phyloP scores from a whole-genome alignment of 306 rosid genomes.

The Trifolium fragiferum region DNA sequence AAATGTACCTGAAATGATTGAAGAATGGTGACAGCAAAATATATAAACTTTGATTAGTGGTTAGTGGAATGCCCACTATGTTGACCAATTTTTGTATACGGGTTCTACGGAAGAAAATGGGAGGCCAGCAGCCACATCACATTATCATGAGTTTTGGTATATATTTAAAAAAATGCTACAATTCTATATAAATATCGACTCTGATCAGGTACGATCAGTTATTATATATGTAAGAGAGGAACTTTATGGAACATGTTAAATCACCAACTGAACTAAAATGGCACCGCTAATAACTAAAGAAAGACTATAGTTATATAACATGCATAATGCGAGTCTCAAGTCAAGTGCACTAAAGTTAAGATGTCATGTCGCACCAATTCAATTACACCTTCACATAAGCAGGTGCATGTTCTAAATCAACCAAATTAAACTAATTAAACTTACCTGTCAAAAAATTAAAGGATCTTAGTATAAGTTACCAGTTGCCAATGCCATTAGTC shows the following conservation, averaged over 20 bases:
- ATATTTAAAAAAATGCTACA: neutral
- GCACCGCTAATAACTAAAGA: neutral
- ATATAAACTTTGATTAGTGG: neutral
- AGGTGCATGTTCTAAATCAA: neutral
- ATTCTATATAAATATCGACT: neutral
- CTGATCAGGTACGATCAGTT: too few species aligned
- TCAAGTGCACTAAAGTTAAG: neutral
- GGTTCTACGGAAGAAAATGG: neutral
- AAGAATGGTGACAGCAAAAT: slow-evolving; percentile 26
- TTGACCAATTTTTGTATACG: slow-evolving; percentile 11
- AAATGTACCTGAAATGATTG: slow-evolving; percentile 34
- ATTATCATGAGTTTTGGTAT: neutral
- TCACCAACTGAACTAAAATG: slow-evolving; percentile 1
- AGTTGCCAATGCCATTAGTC: neutral
- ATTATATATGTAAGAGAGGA: neutral
- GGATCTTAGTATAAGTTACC: neutral
- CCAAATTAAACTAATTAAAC: slow-evolving; percentile 2
- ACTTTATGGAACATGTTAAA: neutral
- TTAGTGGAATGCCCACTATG: slow-evolving; percentile 45
- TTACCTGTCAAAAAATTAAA: neutral
- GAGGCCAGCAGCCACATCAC: neutral
- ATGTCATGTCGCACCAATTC: neutral
- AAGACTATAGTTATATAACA: neutral
- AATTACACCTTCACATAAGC: neutral
- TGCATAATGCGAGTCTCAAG: slow-evolving; percentile 14